Evolutionary conservation across 345 rosid species (phyloP), one percentile per base, ranked within the genome.

Genomic region (Populus nigra): DNA sequence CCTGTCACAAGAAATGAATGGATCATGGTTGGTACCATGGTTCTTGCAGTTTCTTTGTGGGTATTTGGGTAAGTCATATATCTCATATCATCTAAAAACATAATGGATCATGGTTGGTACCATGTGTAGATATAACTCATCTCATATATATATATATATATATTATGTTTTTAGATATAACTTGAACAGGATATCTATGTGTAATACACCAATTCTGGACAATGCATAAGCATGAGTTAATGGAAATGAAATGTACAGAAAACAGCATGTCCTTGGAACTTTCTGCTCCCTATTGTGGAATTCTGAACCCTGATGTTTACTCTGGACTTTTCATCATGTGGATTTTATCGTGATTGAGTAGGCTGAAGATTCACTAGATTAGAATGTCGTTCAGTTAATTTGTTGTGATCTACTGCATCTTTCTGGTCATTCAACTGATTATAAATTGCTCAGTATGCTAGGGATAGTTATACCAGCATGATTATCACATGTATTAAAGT

Each of bases 31-130:
- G 87, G 89, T 33, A 91, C 96, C n/a, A 96, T 96, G 99, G 72
- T 91, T 82, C 92, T 96, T 78, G 97, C 98, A 5, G 99, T 96
- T 74, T 85, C 97, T 81, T 85, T 96, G 69, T 96, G 99, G 98
- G 87, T 93, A 53, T 89, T 76, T 43, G 99, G 99, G 99, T 93
- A 83, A 84, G 93, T 81, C 22, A 45, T 23, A 18, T 49, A 61
- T 31, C 31, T 65, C 18, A 8, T 65, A 11, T 27, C 29, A 3
- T 20, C n/a, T n/a, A n/a, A n/a, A n/a, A n/a, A n/a, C n/a, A n/a
- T n/a, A n/a, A n/a, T n/a, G n/a, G n/a, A n/a, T n/a, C n/a, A n/a
- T n/a, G n/a, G n/a, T n/a, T n/a, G n/a, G n/a, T n/a, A n/a, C n/a
- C n/a, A n/a, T n/a, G n/a, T n/a, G n/a, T n/a, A n/a, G n/a, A n/a